phyloP scores from a whole-genome alignment of 768 basidiomycete genomes.

The Cystofilobasidium macerans region DNA sequence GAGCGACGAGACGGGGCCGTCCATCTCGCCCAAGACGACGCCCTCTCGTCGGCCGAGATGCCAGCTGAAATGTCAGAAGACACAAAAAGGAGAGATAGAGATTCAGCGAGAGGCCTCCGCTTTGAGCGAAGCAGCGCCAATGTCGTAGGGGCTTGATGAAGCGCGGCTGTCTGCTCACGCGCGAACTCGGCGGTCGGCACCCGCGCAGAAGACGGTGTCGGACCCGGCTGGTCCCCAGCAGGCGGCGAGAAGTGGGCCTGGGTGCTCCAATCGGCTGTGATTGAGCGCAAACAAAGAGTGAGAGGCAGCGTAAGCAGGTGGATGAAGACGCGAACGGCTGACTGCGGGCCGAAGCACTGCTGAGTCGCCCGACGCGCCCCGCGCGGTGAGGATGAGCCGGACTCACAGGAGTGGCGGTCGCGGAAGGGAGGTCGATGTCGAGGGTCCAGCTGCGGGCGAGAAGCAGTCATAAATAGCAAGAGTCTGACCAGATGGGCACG shows the following conservation, averaged over 20 bases:
- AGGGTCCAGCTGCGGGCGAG: neutral
- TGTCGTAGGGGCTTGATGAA: no score
- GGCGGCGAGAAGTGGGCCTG: slow-evolving; percentile 77
- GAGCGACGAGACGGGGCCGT: slow-evolving; percentile 67
- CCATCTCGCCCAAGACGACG: slow-evolving; percentile 65
- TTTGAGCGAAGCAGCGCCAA: no score
- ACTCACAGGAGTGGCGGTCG: neutral
- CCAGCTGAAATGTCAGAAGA: no score
- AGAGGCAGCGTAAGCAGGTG: neutral
- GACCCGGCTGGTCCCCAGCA: slow-evolving; percentile 52
- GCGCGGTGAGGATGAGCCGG: neutral
- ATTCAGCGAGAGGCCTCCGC: no score
- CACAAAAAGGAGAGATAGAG: no score
- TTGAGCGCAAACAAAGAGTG: neutral
- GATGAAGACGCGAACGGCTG: neutral
- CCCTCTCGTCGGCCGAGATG: slow-evolving; percentile 65
- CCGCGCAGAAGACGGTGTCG: slow-evolving; percentile 67
- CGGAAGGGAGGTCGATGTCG: neutral
- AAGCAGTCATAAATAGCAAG: neutral
- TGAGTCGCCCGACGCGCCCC: no score
- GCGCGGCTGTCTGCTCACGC: slow-evolving; percentile 48
- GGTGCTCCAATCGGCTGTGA: slow-evolving; percentile 53
- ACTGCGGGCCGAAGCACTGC: neutral
- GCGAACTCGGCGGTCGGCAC: slow-evolving; percentile 69
- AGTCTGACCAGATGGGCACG: neutral